Base-by-base conservation (phyloP, 2,329 filamentous ascomycete genomes). In the Proliferodiscus dingleyae region DNA sequence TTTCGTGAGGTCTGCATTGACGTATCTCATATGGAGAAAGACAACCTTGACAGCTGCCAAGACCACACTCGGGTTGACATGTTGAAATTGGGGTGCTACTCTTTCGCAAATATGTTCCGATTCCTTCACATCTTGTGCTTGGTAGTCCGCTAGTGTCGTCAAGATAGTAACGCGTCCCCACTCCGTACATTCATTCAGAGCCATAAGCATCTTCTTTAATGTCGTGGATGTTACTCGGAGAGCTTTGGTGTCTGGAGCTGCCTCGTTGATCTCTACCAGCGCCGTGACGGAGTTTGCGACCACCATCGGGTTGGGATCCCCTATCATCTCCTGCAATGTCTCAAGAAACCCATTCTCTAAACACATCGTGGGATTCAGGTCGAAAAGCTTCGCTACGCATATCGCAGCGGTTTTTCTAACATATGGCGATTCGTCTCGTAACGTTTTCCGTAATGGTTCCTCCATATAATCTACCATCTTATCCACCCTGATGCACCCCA, bases 401-500 rank as follows among this genome's bases (percentile, higher is more conserved):
- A 98, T 93, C 32, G 91, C 93, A 34, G 93, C 93, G 2, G 93
- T 98, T 72, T 98, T 98, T 59, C 93, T 87, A 50, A 98, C 93
- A 67, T 98, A 98, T 1, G 93, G 93, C 39, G 91, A 97, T 69
- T 98, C 93, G 70, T 98, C 93, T 67, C 89, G 83, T 56, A 98
- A 73, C 10, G 93, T 98, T 72, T 98, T 98, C 59, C 93, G 81
- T 52, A 98, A 70, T 11, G 93, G 93, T 63, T 98, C 93, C 67
- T 97, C 93, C 91, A 98, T 97, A 67, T 98, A 98, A 65, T 98
- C 93, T 55, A 97, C 89, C 89, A 98, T 98, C 70, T 98, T 98
- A 59, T 97, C 93, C 45, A 98, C 93, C 46, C 93, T 77, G 61
- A 98, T 97, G 64, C 93, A 97, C 32, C 93, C 93, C 93, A 98